Base-by-base conservation (phyloP, 305 asterid genomes). In the Plantago coronopus region DNA sequence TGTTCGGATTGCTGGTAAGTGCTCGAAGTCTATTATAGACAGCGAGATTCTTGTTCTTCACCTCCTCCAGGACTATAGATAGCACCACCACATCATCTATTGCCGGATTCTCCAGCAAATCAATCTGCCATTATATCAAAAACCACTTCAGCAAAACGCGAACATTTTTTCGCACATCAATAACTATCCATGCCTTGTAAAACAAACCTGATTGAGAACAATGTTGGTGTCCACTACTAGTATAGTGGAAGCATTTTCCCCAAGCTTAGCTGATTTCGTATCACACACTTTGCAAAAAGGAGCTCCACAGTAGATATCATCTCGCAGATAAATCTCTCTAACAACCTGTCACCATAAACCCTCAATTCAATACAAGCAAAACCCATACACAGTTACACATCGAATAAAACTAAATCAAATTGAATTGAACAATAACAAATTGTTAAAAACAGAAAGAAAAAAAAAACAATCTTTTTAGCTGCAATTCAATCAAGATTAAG, bases 131-230 rank as follows among this genome's bases (percentile, higher is more conserved):
- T n/a, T n/a, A n/a, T n/a, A n/a, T n/a, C n/a, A n/a, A n/a, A n/a
- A n/a, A n/a, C n/a, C n/a, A n/a, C n/a, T n/a, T n/a, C n/a, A n/a
- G n/a, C n/a, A n/a, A n/a, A n/a, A n/a, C n/a, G n/a, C n/a, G n/a
- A n/a, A n/a, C n/a, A n/a, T n/a, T n/a, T n/a, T n/a, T n/a, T n/a
- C n/a, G n/a, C n/a, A n/a, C n/a, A n/a, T n/a, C n/a, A n/a, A n/a
- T n/a, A n/a, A n/a, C n/a, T n/a, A n/a, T n/a, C n/a, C n/a, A n/a
- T n/a, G n/a, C n/a, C n/a, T n/a, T n/a, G n/a, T n/a, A n/a, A n/a
- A n/a, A n/a, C n/a, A n/a, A n/a, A n/a, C n/a, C 97, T 94, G 99
- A 69, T 85, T 84, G 59, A 94, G 96, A 38, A 87, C 99, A 68
- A 89, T 95, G 71, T 89, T 94, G 10, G 99, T 89, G 63, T 94